A percentile compares a stretch with the other conserved stretches of the same genome.
Evolutionary conservation across 345 rosid genomes (phyloP).

Genomic region (Aquilaria malaccensis): DNA sequence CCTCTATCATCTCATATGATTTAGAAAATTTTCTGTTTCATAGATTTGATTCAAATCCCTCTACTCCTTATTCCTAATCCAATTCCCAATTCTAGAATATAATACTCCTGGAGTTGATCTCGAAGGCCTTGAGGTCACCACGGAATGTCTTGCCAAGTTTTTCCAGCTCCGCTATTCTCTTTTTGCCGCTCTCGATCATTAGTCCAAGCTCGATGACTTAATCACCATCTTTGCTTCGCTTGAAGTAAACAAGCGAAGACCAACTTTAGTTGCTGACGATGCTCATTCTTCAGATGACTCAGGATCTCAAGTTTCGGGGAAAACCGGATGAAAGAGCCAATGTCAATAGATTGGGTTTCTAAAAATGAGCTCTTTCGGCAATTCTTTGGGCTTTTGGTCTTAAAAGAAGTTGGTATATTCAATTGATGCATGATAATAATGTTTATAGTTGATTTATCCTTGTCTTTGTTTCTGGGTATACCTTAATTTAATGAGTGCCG

Average conservation of each 20-base stretch:
- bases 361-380: constrained; percentile 82
- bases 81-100: too few species aligned
- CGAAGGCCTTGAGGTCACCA: constrained; percentile 81
- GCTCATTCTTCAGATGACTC: constrained; percentile 20
- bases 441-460: background rate
- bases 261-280: constrained; percentile 22
- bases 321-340: constrained; percentile 20
- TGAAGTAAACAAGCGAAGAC: constrained; percentile 26
- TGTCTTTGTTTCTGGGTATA: too few species aligned
- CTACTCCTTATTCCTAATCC: too few species aligned
- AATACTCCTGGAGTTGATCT: constrained; percentile 48
- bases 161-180: constrained; percentile 38
- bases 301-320: constrained; percentile 19
- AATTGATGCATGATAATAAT: background rate
- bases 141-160: constrained; percentile 57
- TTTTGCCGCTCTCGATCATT: constrained; percentile 10
- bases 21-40: too few species aligned
- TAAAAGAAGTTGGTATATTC: background rate
- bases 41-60: too few species aligned
- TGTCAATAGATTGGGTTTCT: constrained; percentile 25
- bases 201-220: constrained; percentile 38
- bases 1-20: too few species aligned
- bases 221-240: constrained; percentile 45
- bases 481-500: too few species aligned
- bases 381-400: constrained; percentile 69